Conservation (phyloP, 257 asterid genomes). For the Lithospermum erythrorhizon region DNA sequence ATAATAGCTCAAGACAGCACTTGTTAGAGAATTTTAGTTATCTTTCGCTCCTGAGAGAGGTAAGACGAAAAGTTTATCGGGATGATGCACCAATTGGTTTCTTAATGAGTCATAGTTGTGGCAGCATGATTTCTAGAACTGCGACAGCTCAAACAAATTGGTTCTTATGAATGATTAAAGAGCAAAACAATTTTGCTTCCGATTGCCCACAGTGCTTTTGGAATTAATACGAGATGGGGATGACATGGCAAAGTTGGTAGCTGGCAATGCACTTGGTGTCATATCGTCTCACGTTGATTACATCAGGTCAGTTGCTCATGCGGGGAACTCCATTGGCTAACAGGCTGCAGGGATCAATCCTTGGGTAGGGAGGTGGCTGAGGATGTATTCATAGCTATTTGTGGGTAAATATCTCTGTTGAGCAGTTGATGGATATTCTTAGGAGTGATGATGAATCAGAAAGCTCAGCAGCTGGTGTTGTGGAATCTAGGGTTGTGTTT, state of each 20-base stretch:
- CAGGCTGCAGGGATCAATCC: conserved; percentile 31
- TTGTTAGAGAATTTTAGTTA: conserved; percentile 47
- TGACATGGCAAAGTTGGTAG: conserved; percentile 26
- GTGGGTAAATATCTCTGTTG: conserved; percentile 42
- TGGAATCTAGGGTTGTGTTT: conserved; percentile 36
- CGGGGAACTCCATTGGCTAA: conserved; percentile 38
- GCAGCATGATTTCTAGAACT: conserved; percentile 47
- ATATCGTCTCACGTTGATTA: conserved; percentile 39
- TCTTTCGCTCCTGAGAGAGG: conserved; percentile 54
- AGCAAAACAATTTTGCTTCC: conserved; percentile 27
- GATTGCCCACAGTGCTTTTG: conserved; percentile 36
- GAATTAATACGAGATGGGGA: conserved; percentile 37
- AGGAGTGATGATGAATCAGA: conserved; percentile 26
- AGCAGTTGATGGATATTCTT: conserved; percentile 38
- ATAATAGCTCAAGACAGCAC: conserved; percentile 16
- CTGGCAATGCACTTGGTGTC: conserved; percentile 56
- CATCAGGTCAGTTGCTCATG: conserved; percentile 34
- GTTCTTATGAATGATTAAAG: conserved; percentile 40
- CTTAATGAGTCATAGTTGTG: conserved; percentile 45
- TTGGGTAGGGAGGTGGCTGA: conserved; percentile 42
- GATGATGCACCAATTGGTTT: conserved; percentile 21
- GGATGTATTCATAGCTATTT: conserved; percentile 45
- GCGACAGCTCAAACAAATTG: conserved; percentile 65
- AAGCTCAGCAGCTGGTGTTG: conserved; percentile 47
- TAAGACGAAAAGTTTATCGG: conserved; percentile 29